Conservation (phyloP, 2,329 filamentous ascomycete genomes). For the Colletotrichum sp. region DNA sequence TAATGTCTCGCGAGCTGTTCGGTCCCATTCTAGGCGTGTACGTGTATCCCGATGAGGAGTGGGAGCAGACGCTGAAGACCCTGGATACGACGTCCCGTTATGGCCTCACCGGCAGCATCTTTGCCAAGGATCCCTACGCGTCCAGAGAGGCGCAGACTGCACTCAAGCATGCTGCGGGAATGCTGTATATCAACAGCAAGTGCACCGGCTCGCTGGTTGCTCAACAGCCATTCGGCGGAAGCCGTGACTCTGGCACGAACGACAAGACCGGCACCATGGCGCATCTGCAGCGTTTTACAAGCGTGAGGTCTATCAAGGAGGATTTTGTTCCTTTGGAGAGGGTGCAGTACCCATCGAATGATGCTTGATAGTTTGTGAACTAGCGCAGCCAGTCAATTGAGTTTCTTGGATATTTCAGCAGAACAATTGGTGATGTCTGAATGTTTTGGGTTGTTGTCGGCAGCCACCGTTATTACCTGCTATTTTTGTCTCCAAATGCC, state of each 20-base stretch:
- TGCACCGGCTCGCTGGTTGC: background rate
- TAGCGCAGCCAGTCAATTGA: background rate
- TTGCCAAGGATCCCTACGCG: slow-evolving; percentile 66
- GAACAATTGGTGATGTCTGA: background rate
- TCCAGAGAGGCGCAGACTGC: background rate
- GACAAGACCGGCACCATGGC: background rate
- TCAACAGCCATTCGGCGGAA: background rate
- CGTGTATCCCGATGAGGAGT: slow-evolving; percentile 60
- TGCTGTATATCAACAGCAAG: background rate
- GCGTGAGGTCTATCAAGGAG: background rate
- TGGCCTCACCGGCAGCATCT: slow-evolving; percentile 77
- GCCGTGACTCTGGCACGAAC: background rate
- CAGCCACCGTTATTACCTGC: background rate
- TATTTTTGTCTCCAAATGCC: background rate
- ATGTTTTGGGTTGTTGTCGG: background rate
- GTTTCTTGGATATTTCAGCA: background rate
- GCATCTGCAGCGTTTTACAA: background rate
- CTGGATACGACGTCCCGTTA: slow-evolving; percentile 62
- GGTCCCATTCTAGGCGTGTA: slow-evolving; percentile 77
- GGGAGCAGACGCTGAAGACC: slow-evolving; percentile 57
- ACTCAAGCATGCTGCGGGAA: background rate
- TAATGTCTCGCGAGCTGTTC: slow-evolving; percentile 82
- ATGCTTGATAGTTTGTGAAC: background rate
- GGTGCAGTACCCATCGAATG: background rate
- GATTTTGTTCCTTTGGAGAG: background rate